Conservation (phyloP, 805 yeast genomes). For the Starmerella geochares region DNA sequence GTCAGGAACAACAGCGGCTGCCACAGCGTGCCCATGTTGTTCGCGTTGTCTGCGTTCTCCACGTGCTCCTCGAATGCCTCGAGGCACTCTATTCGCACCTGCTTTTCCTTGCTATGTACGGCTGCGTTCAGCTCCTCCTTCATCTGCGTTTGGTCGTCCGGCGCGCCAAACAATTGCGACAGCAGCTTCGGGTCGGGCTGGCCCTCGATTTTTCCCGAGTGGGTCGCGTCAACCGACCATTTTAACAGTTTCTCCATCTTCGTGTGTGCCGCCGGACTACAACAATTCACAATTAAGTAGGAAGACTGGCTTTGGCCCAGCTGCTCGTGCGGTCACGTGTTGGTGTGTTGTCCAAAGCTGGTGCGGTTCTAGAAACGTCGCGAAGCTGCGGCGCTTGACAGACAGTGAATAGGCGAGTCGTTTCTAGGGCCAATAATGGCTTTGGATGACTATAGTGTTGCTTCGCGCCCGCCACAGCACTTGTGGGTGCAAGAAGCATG, state of each 20-base stretch:
- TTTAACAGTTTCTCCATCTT: conserved; percentile 79
- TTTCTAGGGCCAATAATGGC: too few relatives aligned
- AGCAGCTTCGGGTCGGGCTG: conserved; percentile 65
- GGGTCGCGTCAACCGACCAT: conserved; percentile 78
- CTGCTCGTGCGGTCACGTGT: not conserved
- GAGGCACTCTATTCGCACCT: conserved; percentile 61
- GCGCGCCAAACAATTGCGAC: conserved; percentile 65
- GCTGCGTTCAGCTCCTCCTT: conserved; percentile 58
- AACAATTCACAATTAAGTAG: too few relatives aligned
- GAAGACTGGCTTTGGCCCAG: too few relatives aligned
- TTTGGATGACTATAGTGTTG: too few relatives aligned
- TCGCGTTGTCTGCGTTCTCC: conserved; percentile 90
- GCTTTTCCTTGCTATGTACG: conserved; percentile 45
- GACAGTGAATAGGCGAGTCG: too few relatives aligned
- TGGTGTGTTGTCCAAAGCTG: too few relatives aligned
- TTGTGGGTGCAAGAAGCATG: too few relatives aligned
- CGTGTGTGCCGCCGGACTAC: not conserved
- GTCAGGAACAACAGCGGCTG: conserved; percentile 51
- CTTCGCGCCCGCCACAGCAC: too few relatives aligned
- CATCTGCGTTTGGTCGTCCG: conserved; percentile 87
- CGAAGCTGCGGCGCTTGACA: too few relatives aligned
- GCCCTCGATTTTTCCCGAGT: conserved; percentile 41
- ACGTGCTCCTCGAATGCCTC: conserved; percentile 90
- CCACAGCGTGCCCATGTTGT: conserved; percentile 85
- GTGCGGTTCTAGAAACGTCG: not conserved